A percentile compares a stretch with the other conserved stretches of the same genome.
phyloP scores from a whole-genome alignment of 2,329 filamentous ascomycete genomes.

The Ophiostoma pallidulum region DNA sequence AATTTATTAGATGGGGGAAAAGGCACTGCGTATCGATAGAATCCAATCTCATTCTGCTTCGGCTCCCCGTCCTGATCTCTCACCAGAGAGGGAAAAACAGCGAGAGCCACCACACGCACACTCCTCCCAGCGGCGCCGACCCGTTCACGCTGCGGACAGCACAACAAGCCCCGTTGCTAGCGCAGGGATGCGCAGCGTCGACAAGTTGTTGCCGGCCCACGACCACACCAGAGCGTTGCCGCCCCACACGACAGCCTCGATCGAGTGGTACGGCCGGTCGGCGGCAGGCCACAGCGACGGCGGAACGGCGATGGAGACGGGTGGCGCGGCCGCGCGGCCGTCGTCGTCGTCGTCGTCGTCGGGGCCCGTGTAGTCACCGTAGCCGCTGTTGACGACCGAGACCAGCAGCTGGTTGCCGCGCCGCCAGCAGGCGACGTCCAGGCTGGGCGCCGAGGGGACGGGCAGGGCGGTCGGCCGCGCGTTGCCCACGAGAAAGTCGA shows the following conservation, averaged over 20 bases:
- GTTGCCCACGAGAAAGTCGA: slow-evolving; percentile 30
- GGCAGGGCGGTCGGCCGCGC: no score
- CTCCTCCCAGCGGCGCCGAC: no score
- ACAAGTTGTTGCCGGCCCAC: slow-evolving; percentile 19
- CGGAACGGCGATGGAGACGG: not conserved
- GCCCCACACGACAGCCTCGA: slow-evolving; percentile 20
- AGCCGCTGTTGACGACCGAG: slow-evolving; percentile 28
- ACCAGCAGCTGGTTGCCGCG: slow-evolving; percentile 23
- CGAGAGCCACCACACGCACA: no score
- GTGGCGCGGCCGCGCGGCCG: not conserved
- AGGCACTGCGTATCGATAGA: no score
- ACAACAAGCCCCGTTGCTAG: slow-evolving; percentile 27
- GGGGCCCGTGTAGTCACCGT: slow-evolving; percentile 15
- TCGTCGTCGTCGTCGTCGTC: not conserved
- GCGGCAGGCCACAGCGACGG: not conserved
- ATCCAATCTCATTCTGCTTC: no score
- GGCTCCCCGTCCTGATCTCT: no score
- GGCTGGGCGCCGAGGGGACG: slow-evolving; percentile 12
- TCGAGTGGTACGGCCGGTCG: not conserved
- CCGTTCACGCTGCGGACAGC: slow-evolving; percentile 13
- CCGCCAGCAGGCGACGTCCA: slow-evolving; percentile 31
- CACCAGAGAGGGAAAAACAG: no score
- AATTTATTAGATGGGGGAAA: no score
- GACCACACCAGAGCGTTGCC: slow-evolving; percentile 22
- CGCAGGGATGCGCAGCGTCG: slow-evolving; percentile 21